Base-by-base conservation (phyloP, 768 basidiomycete genomes). In the Macrocybe gigantea region DNA sequence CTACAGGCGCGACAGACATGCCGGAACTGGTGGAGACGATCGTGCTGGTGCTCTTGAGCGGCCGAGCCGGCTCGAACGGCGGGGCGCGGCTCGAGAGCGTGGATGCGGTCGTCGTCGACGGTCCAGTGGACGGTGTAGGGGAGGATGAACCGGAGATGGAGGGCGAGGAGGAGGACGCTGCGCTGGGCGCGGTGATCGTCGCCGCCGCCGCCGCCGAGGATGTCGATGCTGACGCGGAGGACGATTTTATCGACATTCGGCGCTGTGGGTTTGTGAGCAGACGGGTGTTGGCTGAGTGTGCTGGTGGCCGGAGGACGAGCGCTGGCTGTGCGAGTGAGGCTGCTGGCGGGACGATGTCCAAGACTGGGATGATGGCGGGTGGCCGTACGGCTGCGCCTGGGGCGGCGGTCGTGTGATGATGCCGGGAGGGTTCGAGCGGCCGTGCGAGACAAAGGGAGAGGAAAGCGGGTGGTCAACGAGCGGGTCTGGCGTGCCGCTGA, bases 1-100 rank as follows among this genome's bases (percentile, higher is more conserved):
- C 5, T 29, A 30, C 31, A 10, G 47, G 33, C 11, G 40, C 34
- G 30, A 35, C 14, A 6, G 33, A 39, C 22, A 39, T 10, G 4
- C 47, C 32, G 6, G 31, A 15, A 33, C 1, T 41, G 7, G 12
- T 13, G 4, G 34, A 29, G 35, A 30, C 34, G 34, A 32, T 41
- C 31, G 22, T 15, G 33, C 30, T 22, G 39, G 11, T 34, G 13
- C 33, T 34, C 30, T 49, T 53, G 11, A 55, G 35, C 3, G 51
- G 44, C 32, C 59, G 53, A 10, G 61, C 66, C 1, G 78, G 79
- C 54, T 81, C 79, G 46, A 81, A 82, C 11, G 78, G 73, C 3
- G 72, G 67, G 2, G 79, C 80, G 35, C 70, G 74, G 49, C 74
- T 72, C 7, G 79, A 80, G n/a, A 80, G 57, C 9, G 63, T 73